Base-by-base conservation (phyloP, 225 moss, liverwort and hornwort genomes). In the Sphagnum contortum region DNA sequence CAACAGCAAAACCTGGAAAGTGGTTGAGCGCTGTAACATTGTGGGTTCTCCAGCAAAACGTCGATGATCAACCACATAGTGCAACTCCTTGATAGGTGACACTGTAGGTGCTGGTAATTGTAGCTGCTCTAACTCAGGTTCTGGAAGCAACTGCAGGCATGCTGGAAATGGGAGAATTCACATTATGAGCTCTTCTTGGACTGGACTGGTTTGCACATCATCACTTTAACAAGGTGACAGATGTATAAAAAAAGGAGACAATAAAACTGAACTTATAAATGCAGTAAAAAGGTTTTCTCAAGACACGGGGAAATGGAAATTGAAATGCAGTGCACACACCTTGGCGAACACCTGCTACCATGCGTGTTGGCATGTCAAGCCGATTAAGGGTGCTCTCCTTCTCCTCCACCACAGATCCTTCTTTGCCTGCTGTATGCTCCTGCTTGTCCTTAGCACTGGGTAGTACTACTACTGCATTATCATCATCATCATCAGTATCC, bases 131-230 rank as follows among this genome's bases (percentile, higher is more conserved):
- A 89, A 45, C 63, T 89, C 86, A 64, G 73, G 65, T 59, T 74
- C 77, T 7, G 85, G 74, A 69, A 98, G 87, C 56, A 98, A 77
- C 71, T 87, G 70, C 69, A 98, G 75, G 79, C 96, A 98, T 50
- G 87, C 92, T 93, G 76, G 57, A 73, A 44, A 48, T 4, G 67
- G 59, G 63, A 3, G 47, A 66, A 48, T 45, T 52, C 57, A 48
- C 55, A 56, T 5, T 57, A 13, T 12, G 29, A 5, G 45, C 9
- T 13, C 67, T 61, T 68, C 46, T 12, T 52, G 55, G 61, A 60
- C 4, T 14, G 3, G 14, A 57, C 57, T 57, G 14, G 57, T 14
- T 57, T 3, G 14, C 5, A n/a, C 9, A 29, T 29, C 29, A 29
- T 29, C 29, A 29, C 29, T 29, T 29, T 29, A 29, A 29, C 29